Evolutionary conservation across 1,139 yeast species (phyloP).

Genomic region (Arxiozyma slooffiae): DNA sequence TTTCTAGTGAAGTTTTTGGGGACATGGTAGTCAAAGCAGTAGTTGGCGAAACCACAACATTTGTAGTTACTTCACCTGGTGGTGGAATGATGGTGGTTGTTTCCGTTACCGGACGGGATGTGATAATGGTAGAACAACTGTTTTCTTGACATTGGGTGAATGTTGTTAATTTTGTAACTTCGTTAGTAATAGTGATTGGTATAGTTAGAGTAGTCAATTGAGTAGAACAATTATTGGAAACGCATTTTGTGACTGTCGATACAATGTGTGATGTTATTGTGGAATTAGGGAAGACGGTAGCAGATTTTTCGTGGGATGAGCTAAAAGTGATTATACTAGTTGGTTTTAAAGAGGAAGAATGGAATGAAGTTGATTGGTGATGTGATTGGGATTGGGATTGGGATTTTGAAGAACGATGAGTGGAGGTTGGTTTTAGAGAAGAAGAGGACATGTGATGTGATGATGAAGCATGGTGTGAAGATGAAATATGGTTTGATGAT

Average conservation of each 20-base stretch:
- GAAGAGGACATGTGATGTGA: conserved; percentile 2
- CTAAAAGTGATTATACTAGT: background rate
- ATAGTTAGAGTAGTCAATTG: background rate
- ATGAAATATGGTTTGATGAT: background rate
- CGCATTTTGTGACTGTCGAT: background rate
- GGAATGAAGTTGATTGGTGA: background rate
- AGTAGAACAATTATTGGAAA: conserved; percentile 1
- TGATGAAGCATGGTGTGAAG: conserved; percentile 1
- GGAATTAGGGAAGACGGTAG: background rate
- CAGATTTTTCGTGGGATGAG: background rate
- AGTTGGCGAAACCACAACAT: background rate
- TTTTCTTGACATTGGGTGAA: background rate
- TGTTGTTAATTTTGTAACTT: background rate
- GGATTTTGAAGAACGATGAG: background rate
- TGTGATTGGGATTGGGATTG: background rate
- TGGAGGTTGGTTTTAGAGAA: background rate
- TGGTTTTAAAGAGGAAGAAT: background rate
- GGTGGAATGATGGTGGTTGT: conserved; percentile 1
- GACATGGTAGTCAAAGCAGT: background rate
- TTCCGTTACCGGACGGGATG: conserved; percentile 1
- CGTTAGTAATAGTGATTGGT: conserved; percentile 1
- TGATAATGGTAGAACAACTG: background rate
- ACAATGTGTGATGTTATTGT: background rate
- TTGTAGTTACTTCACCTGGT: background rate
- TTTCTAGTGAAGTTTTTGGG: background rate